phyloP scores from a whole-genome alignment of 75 land plant species.

The Cupressus sempervirens region DNA sequence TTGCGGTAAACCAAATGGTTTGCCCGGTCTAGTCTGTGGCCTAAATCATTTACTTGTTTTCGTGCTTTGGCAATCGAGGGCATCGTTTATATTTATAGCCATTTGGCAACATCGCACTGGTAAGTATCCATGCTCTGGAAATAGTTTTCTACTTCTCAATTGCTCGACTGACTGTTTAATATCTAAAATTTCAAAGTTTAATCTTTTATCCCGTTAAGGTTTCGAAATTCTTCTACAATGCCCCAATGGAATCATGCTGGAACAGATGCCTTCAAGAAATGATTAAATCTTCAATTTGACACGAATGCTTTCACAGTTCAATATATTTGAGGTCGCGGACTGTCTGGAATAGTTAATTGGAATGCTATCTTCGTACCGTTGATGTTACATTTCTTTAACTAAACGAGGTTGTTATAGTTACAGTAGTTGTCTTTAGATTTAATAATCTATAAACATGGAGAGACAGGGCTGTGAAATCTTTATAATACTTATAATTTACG shows the following conservation, averaged over 20 bases:
- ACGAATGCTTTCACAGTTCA: background rate
- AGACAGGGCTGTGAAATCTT: background rate
- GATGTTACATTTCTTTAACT: background rate
- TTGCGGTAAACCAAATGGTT: background rate
- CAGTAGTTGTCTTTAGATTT: background rate
- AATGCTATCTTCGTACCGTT: background rate
- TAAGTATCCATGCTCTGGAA: background rate
- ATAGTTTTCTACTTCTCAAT: too few species aligned
- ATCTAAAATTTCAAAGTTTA: too few species aligned
- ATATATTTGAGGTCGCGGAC: background rate
- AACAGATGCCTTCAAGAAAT: background rate
- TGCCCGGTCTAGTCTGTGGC: background rate
- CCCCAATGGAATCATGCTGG: background rate
- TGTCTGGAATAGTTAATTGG: background rate
- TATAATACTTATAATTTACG: too few species aligned
- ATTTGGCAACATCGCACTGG: background rate
- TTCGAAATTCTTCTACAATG: background rate
- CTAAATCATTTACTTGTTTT: too few species aligned
- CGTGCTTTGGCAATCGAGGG: background rate
- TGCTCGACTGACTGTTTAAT: background rate
- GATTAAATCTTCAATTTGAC: background rate
- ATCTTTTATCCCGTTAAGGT: background rate
- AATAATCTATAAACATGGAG: background rate
- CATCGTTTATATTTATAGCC: background rate
- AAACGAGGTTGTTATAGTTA: background rate